These are phyloP conservation scores for Pleomassaria siparia DNA, from an alignment of 2,329 filamentous ascomycete genomes.

Conservation along the genomic window DNA sequence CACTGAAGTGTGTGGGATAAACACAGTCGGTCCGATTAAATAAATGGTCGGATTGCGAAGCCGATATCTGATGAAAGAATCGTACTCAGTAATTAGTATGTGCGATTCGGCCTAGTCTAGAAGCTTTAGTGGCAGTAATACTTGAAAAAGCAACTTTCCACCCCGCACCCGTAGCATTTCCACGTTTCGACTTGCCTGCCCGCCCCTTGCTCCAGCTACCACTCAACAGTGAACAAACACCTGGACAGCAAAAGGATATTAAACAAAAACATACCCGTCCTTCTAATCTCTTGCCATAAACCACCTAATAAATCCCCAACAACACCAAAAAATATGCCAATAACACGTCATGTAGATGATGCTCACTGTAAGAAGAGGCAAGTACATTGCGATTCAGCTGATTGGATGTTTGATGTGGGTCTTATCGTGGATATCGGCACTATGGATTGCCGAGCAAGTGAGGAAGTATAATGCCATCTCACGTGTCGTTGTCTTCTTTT, in stretches of 20 bases:
- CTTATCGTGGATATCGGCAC: not conserved
- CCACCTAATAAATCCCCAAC: slow-evolving; percentile 4
- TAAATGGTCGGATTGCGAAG: too few species aligned
- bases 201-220: too few species aligned
- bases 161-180: too few species aligned
- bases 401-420: not conserved
- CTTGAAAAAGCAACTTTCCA: too few species aligned
- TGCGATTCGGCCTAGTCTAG: too few species aligned
- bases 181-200: too few species aligned
- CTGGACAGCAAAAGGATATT: not conserved
- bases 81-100: too few species aligned
- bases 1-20: too few species aligned
- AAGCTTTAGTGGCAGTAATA: too few species aligned
- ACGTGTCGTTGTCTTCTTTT: not conserved
- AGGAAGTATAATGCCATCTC: slow-evolving; percentile 6
- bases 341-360: not conserved
- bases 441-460: not conserved
- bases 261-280: slow-evolving; percentile 1
- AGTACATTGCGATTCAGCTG: slow-evolving; percentile 6
- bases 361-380: not conserved
- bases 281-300: slow-evolving; percentile 12
- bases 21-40: too few species aligned
- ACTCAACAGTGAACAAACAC: not conserved
- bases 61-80: too few species aligned
- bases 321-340: slow-evolving; percentile 10